Evolutionary conservation across 2,329 filamentous ascomycete species (phyloP), one percentile per base, ranked within the genome.

Genomic region (Aureobasidium sp.): DNA sequence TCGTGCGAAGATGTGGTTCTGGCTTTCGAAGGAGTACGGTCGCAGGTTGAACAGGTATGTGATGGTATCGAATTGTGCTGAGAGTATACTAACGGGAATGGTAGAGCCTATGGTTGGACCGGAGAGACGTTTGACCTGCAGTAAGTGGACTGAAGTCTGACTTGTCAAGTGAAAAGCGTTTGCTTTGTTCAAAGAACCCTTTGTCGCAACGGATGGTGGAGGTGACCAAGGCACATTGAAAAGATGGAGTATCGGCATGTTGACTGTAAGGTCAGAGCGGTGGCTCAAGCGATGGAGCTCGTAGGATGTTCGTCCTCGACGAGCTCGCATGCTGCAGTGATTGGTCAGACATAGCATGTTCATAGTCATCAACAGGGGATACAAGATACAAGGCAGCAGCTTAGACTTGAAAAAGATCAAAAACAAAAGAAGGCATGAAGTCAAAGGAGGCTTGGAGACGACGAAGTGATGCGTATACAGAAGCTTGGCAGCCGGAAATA

Each of bases 1-100:
- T 0, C 68, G 67, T 1, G 71, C 72, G 0, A 85, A 85, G 70
- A 74, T 86, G 3, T 71, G 78, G 0, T 81, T 79, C 63, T 65
- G 66, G 1, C 70, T 68, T 44, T 81, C 80, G 0, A 73, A 81
- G 50, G 68, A 76, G 1, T 71, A 77, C 65, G 83, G 82, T 0
- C 71, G 81, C 49, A 71, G 82, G 24, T 65, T 86, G 44, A 74
- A 69, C 56, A 71, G 79, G 58, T 61, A 45, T 5, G 47, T 44
- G 15, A 27, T 57, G 72, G 75, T 0, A 85, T 79, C 70, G 78
- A 1, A 79, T 80, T 11, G 62, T 62, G 73, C 72, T 0, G 69
- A 64, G 0, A 78, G 76, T 71, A 82, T 71, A 64, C 58, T 61
- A 12, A 61, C 7, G 15, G 37, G 12, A 17, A 31, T 22, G 7